Evolutionary conservation across 2,329 filamentous ascomycete species (phyloP).

Genomic region (Lizonia empirigonia): DNA sequence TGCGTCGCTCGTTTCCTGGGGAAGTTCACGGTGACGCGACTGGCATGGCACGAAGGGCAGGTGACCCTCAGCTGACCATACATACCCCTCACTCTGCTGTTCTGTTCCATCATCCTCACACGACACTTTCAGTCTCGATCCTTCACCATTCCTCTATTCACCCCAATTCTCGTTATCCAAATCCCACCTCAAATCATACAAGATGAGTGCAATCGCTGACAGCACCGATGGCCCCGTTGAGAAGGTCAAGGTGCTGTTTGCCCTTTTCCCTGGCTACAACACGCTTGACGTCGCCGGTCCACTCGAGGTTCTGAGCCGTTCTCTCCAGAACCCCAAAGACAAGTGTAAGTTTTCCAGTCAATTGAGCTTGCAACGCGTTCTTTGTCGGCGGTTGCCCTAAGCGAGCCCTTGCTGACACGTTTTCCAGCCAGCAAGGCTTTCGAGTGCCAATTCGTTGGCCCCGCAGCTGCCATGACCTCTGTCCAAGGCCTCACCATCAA

Average conservation of each 20-base stretch:
- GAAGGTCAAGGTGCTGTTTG: slow-evolving; percentile 67
- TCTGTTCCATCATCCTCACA: slow-evolving; percentile 20
- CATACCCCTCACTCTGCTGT: slow-evolving; percentile 18
- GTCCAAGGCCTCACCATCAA: slow-evolving; percentile 71
- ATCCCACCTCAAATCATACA: slow-evolving; percentile 33
- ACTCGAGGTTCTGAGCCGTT: slow-evolving; percentile 61
- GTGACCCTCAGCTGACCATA: slow-evolving; percentile 32
- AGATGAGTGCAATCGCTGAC: slow-evolving; percentile 50
- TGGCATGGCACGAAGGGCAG: slow-evolving; percentile 28
- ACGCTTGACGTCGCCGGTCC: slow-evolving; percentile 63
- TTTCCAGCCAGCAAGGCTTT: slow-evolving; percentile 58
- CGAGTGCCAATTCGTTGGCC: slow-evolving; percentile 58
- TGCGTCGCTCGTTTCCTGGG: slow-evolving; percentile 30
- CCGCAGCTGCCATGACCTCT: slow-evolving; percentile 55
- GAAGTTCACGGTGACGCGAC: slow-evolving; percentile 29
- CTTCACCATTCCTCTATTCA: slow-evolving; percentile 25
- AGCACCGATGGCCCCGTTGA: slow-evolving; percentile 55
- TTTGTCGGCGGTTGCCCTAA: not conserved
- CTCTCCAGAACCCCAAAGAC: slow-evolving; percentile 61
- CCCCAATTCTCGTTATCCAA: slow-evolving; percentile 22
- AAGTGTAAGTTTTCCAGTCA: slow-evolving; percentile 47
- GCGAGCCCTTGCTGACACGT: slow-evolving; percentile 27
- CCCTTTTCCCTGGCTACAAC: slow-evolving; percentile 62
- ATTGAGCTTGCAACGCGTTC: not conserved
- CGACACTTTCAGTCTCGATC: slow-evolving; percentile 25